Conservation (phyloP, 2,329 filamentous ascomycete genomes). For the Cladosporium sp. region DNA sequence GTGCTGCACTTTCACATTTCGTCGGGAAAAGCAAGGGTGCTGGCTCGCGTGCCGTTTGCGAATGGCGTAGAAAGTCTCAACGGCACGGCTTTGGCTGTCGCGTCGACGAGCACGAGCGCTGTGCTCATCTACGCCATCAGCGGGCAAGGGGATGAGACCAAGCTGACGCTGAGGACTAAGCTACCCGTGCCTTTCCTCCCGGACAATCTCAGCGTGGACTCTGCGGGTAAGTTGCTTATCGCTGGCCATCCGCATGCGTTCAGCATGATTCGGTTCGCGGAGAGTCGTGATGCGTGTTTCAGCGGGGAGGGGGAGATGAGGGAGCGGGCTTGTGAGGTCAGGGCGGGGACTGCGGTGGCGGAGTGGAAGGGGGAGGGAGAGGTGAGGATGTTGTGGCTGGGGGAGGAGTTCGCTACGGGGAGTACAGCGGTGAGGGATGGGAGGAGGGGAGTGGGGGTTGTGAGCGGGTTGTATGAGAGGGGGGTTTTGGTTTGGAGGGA, state of each 20-base stretch:
- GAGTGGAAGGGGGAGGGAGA: slow-evolving; percentile 37
- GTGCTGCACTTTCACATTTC: slow-evolving; percentile 34
- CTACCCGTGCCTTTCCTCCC: slow-evolving; percentile 27
- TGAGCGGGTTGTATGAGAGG: slow-evolving; percentile 38
- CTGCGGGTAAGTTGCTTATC: slow-evolving; percentile 35
- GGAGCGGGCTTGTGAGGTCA: slow-evolving; percentile 22
- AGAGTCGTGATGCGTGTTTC: slow-evolving; percentile 22
- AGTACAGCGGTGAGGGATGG: slow-evolving; percentile 37
- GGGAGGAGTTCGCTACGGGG: slow-evolving; percentile 34
- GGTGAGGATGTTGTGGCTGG: slow-evolving; percentile 34
- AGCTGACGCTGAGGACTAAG: slow-evolving; percentile 14
- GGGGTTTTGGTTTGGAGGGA: slow-evolving; percentile 35
- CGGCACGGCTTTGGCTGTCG: slow-evolving; percentile 34
- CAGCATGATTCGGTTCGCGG: slow-evolving; percentile 21
- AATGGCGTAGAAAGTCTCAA: slow-evolving; percentile 38
- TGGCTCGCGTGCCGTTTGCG: slow-evolving; percentile 28
- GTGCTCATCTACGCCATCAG: slow-evolving; percentile 34
- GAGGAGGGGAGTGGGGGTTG: slow-evolving; percentile 31
- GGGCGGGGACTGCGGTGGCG: slow-evolving; percentile 34
- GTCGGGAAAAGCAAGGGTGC: not conserved
- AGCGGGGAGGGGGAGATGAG: slow-evolving; percentile 14
- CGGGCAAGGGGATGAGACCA: slow-evolving; percentile 4
- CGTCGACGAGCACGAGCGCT: slow-evolving; percentile 24
- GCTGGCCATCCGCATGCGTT: slow-evolving; percentile 40
- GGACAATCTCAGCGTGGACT: slow-evolving; percentile 40